Evolutionary conservation across 192 early-diverging fungal genomes (phyloP).

Genomic region (Rhizophlyctis rosea): DNA sequence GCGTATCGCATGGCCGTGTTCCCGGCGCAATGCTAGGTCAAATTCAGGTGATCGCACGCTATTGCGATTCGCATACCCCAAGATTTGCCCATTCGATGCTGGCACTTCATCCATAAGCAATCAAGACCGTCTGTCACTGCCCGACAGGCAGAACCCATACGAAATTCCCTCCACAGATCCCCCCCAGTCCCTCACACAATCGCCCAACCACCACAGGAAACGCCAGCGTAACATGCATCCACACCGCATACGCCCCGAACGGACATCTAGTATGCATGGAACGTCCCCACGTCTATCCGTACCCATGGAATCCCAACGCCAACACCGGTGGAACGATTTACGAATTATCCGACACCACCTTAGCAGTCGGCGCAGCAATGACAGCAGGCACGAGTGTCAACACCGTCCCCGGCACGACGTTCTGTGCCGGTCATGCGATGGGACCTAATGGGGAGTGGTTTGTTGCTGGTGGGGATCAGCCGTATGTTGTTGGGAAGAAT

Average conservation of each 20-base stretch:
- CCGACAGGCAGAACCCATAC: no score
- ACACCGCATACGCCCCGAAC: slow-evolving; percentile 15
- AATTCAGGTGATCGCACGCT: no score
- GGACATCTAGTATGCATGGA: slow-evolving; percentile 34
- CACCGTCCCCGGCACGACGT: slow-evolving; percentile 18
- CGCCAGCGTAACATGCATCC: slow-evolving; percentile 27
- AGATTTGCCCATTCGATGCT: no score
- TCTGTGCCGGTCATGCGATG: slow-evolving; percentile 41
- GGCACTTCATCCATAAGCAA: no score
- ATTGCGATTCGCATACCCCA: no score
- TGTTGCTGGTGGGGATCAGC: slow-evolving; percentile 41
- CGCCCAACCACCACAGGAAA: no score
- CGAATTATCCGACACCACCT: slow-evolving; percentile 4
- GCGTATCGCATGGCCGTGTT: no score
- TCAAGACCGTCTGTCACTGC: no score
- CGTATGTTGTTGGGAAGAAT: slow-evolving; percentile 5
- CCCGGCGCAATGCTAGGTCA: no score
- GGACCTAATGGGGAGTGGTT: slow-evolving; percentile 30
- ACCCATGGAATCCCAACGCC: slow-evolving; percentile 13
- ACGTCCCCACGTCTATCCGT: slow-evolving; percentile 27
- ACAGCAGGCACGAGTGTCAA: not conserved
- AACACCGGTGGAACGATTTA: not conserved
- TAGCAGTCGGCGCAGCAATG: not conserved
- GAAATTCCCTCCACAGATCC: no score
- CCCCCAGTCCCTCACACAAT: no score